Conservation (phyloP, 176 grass and related monocot genomes). For the sorghum (Sorghum bicolor) region DNA sequence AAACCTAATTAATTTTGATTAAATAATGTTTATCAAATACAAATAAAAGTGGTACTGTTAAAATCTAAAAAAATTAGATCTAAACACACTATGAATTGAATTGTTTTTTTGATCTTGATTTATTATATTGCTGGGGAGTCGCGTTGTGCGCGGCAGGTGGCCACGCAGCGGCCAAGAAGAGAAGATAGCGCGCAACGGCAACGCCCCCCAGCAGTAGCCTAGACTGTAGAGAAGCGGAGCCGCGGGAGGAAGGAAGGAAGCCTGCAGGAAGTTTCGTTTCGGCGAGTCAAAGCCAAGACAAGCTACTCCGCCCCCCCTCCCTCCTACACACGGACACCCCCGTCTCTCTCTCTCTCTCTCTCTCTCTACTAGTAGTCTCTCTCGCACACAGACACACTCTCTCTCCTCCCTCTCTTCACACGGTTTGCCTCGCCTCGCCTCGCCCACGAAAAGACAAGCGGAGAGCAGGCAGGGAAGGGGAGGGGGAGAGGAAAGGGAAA, state of each 20-base stretch:
- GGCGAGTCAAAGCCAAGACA: slow-evolving; percentile 47
- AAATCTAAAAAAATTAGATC: too few relatives aligned
- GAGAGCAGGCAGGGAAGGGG: neutral
- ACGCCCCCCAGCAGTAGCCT: neutral
- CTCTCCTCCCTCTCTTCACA: neutral
- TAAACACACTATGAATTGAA: too few relatives aligned
- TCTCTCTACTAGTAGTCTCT: neutral
- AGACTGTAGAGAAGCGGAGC: neutral
- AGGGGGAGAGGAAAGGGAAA: neutral
- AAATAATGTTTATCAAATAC: too few relatives aligned
- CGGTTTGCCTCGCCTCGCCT: slow-evolving; percentile 36
- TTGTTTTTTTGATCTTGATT: neutral
- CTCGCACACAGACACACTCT: neutral
- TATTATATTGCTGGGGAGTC: neutral
- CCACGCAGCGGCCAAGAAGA: neutral
- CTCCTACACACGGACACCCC: neutral
- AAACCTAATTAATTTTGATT: too few relatives aligned
- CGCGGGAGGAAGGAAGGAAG: neutral
- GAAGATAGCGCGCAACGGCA: neutral
- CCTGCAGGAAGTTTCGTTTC: slow-evolving; percentile 30
- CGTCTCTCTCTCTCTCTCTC: neutral
- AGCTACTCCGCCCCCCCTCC: neutral
- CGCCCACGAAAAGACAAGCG: slow-evolving; percentile 39
- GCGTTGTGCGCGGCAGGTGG: slow-evolving; percentile 32
- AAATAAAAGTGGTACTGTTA: too few relatives aligned